Conservation (phyloP, 176 grass and related monocot genomes). For the Carex kokanica region DNA sequence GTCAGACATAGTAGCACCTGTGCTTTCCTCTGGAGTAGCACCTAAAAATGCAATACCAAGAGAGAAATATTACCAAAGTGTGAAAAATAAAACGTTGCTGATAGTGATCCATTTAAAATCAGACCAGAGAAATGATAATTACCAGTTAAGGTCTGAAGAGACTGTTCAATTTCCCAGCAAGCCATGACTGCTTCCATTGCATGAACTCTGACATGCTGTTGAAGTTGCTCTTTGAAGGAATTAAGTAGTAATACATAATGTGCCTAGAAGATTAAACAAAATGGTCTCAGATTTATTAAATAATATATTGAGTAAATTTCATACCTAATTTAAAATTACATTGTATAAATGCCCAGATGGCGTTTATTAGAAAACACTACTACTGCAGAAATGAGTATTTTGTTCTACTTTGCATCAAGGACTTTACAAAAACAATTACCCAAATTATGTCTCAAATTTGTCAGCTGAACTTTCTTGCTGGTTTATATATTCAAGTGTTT, state of each 20-base stretch:
- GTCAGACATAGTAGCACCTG: slow-evolving; percentile 96
- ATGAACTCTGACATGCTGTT: slow-evolving; percentile 98
- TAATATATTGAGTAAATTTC: neutral
- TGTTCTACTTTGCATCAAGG: neutral
- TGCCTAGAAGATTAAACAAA: slow-evolving; percentile 44
- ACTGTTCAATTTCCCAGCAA: slow-evolving; percentile 99
- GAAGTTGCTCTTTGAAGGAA: slow-evolving; percentile 95
- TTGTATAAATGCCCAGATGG: neutral
- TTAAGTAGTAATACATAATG: slow-evolving; percentile 89
- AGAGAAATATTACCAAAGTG: neutral
- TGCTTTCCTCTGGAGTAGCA: slow-evolving; percentile 88
- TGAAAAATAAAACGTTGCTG: neutral
- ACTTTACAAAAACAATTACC: neutral
- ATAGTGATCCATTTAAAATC: neutral
- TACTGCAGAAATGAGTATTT: neutral
- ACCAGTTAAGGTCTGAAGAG: slow-evolving; percentile 96
- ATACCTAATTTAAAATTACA: neutral
- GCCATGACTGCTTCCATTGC: slow-evolving; percentile 99
- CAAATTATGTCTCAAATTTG: neutral
- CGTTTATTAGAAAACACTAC: slow-evolving; percentile 2
- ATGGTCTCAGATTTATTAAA: slow-evolving; percentile 2
- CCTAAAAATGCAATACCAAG: slow-evolving; percentile 36
- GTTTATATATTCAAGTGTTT: neutral
- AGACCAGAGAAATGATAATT: slow-evolving; percentile 11
- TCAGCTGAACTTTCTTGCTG: neutral